A percentile compares a stretch with the other conserved stretches of the same genome.
phyloP scores from a whole-genome alignment of 192 early-diverging fungal genomes.

The Lobosporangium transversale region DNA sequence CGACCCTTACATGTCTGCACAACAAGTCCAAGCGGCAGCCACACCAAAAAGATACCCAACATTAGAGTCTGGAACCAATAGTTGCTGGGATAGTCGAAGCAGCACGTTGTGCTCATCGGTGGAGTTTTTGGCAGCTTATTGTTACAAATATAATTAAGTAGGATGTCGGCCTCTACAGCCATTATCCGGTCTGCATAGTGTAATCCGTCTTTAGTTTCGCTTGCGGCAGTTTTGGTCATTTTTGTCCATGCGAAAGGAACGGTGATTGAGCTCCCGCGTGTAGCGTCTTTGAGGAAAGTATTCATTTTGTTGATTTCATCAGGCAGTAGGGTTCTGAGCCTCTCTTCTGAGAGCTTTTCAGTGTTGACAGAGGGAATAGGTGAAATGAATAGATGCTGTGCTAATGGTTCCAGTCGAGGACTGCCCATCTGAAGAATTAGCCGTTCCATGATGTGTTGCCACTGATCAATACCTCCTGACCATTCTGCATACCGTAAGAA shows the following conservation, averaged over 20 bases:
- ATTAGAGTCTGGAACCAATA: constrained; percentile 54
- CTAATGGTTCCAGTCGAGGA: constrained; percentile 2
- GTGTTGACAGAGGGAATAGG: constrained; percentile 59
- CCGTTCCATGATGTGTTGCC: constrained; percentile 55
- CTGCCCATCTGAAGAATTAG: constrained; percentile 34
- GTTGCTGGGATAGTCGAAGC: constrained; percentile 62
- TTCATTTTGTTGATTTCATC: constrained; percentile 64
- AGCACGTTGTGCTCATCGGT: constrained; percentile 69
- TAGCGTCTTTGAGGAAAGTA: constrained; percentile 55
- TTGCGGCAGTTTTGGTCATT: constrained; percentile 52
- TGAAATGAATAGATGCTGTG: constrained; percentile 42
- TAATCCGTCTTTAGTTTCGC: constrained; percentile 72
- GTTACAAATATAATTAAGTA: constrained; percentile 76
- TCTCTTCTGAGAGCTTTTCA: constrained; percentile 57
- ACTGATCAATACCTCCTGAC: constrained; percentile 53
- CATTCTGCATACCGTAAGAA: constrained; percentile 64
- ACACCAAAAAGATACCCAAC: constrained; percentile 53
- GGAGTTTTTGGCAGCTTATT: constrained; percentile 45
- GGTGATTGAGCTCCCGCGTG: constrained; percentile 30
- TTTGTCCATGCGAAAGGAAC: constrained; percentile 63
- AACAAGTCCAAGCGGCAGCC: constrained; percentile 46
- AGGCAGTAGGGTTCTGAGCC: constrained; percentile 55
- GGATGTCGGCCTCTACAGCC: constrained; percentile 59
- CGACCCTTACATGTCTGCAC: constrained; percentile 28
- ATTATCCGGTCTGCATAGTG: constrained; percentile 68